phyloP scores from a whole-genome alignment of 2,329 filamentous ascomycete genomes.

The Epichloe amarillans region DNA sequence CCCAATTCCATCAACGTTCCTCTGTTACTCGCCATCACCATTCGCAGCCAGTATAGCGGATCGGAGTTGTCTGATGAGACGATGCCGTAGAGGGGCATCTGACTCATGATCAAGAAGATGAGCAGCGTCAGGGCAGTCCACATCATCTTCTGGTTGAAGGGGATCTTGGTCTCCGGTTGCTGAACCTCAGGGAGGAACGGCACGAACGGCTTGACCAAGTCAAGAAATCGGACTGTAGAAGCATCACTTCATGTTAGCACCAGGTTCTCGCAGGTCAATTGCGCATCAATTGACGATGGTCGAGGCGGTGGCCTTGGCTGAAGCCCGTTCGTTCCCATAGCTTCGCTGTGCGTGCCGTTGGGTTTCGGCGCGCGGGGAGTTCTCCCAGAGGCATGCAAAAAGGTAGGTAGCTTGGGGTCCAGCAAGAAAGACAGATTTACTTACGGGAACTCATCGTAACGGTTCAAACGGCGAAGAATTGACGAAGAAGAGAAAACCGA shows the following conservation, averaged over 20 bases:
- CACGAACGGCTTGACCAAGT: constrained; percentile 98
- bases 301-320: neutral
- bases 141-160: constrained; percentile 98
- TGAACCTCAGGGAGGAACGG: constrained; percentile 99
- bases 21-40: constrained; percentile 99
- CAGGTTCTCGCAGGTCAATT: constrained; percentile 13
- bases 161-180: constrained; percentile 94
- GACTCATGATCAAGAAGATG: constrained; percentile 99
- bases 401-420: constrained; percentile 5
- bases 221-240: constrained; percentile 83
- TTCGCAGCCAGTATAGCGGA: constrained; percentile 97
- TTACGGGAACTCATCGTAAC: constrained; percentile 44
- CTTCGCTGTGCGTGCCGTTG: neutral
- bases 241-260: constrained; percentile 15
- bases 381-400: neutral
- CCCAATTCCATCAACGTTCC: constrained; percentile 93
- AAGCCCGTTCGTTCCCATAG: constrained; percentile 3
- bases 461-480: constrained; percentile 14
- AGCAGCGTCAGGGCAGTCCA: constrained; percentile 89
- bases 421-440: constrained; percentile 16
- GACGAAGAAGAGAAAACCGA: constrained; percentile 14
- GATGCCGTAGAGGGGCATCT: constrained; percentile 98
- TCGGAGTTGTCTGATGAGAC: constrained; percentile 98
- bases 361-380: neutral
- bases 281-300: constrained; percentile 8